phyloP scores from a whole-genome alignment of 495 filamentous ascomycete genomes.

The Xylaria nigripes region DNA sequence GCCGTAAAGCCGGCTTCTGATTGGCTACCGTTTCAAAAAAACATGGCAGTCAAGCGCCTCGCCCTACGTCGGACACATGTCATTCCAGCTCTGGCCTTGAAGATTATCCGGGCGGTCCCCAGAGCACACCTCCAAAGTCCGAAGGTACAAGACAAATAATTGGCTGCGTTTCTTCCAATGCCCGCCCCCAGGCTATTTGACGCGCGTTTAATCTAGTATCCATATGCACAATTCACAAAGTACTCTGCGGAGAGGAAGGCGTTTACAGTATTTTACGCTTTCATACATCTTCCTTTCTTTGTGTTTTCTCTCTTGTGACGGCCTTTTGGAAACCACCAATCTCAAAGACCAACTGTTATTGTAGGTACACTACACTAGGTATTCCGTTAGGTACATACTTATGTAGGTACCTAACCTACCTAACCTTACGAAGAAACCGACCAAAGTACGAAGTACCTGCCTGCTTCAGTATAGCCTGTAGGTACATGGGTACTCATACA shows the following conservation, averaged over 20 bases:
- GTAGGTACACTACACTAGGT: too few relatives aligned
- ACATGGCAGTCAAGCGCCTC: not conserved
- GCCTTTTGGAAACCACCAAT: not conserved
- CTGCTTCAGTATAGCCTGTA: too few relatives aligned
- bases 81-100: not conserved
- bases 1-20: not conserved
- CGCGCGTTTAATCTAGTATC: constrained; percentile 3
- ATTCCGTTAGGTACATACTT: too few relatives aligned
- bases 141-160: too few relatives aligned
- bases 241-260: not conserved
- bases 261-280: not conserved
- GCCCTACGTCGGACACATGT: not conserved
- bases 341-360: not conserved
- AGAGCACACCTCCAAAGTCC: too few relatives aligned
- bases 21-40: not conserved
- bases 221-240: not conserved
- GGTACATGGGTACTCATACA: too few relatives aligned
- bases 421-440: too few relatives aligned
- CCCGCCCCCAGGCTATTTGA: not conserved
- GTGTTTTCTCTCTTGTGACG: not conserved
- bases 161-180: too few relatives aligned
- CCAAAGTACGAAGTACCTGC: too few relatives aligned
- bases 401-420: too few relatives aligned
- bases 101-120: too few relatives aligned
- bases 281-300: not conserved